Base-by-base conservation (phyloP, 768 basidiomycete genomes). In the Atractiella rhizophila region DNA sequence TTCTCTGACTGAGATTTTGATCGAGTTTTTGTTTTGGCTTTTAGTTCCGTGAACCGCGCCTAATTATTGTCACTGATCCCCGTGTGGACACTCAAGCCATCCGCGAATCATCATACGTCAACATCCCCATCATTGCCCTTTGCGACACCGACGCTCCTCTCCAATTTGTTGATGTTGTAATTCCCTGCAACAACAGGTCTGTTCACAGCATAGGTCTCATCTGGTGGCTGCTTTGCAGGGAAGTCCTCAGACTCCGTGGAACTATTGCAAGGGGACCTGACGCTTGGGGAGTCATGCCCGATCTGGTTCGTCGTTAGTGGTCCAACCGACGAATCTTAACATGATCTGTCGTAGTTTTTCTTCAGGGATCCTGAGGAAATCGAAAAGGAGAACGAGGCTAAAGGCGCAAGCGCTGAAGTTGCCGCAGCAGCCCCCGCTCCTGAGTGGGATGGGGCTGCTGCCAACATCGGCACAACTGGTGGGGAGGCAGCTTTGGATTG, bases 11-110 rank as follows among this genome's bases (percentile, higher is more conserved):
- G 2, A 2, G 11, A 19, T 5, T 11, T 23, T 29, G 37, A 51
- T 51, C 49, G n/a, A 55, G 51, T 42, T 82, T 81, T 57, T 91
- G 85, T n/a, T n/a, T n/a, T n/a, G n/a, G n/a, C n/a, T n/a, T n/a
- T n/a, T n/a, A n/a, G 46, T 98, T 96, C 79, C 96, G 94, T 68
- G 91, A 98, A 66, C 91, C 91, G 54, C 82, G 91, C 55, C 71
- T 98, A 47, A 86, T 98, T 62, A 60, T 98, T 57, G 88, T 98
- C 48, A 94, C 88, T 60, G 91, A 98, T 66, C 91, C 91, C 52
- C 81, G 91, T 51, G 81, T 94, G 49, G 91, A 96, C 66, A 91
- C 96, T 70, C 91, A 98, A 65, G 91, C 91, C 51, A 98, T 98
- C 65, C 82, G 91, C 53, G 91, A 98, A 67, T 86, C 91, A 34